phyloP scores from a whole-genome alignment of 2,329 filamentous ascomycete genomes.

The Eutypella sp. region DNA sequence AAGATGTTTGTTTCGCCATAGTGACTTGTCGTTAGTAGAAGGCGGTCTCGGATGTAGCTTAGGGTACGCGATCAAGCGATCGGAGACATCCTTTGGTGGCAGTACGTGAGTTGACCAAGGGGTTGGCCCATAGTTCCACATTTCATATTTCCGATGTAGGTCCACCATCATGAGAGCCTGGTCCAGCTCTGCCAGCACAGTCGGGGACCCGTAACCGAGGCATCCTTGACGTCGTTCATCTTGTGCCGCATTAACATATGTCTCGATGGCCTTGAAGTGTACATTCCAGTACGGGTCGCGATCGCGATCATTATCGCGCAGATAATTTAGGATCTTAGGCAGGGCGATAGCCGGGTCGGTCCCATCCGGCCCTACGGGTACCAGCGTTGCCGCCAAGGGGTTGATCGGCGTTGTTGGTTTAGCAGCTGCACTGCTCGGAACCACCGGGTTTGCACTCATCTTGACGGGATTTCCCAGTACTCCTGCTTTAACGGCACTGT shows the following conservation, averaged over 20 bases:
- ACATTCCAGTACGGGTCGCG: constrained; percentile 27
- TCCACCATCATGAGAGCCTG: constrained; percentile 19
- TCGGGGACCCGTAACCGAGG: constrained; percentile 14
- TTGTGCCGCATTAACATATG: constrained; percentile 32
- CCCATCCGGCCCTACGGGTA: constrained; percentile 18
- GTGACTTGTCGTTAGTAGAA: constrained; percentile 8
- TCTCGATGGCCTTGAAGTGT: constrained; percentile 22
- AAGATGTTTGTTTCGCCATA: constrained; percentile 13
- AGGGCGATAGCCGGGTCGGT: constrained; percentile 30
- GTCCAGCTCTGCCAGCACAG: constrained; percentile 13
- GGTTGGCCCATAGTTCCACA: constrained; percentile 10
- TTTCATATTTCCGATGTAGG: constrained; percentile 14
- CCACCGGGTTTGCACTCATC: not conserved
- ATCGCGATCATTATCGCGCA: constrained; percentile 43
- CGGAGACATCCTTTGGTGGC: constrained; percentile 7
- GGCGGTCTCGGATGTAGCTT: constrained; percentile 12
- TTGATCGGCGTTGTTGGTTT: not conserved
- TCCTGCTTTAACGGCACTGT: too few relatives aligned
- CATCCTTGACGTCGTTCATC: constrained; percentile 18
- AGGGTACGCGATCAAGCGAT: constrained; percentile 20
- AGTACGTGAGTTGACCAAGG: constrained; percentile 19
- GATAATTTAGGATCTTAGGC: constrained; percentile 37
- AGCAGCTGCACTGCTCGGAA: too few relatives aligned
- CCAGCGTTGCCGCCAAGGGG: not conserved
- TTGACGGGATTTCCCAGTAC: too few relatives aligned